Percentiles rank a stretch among this genome's conserved stretches.
These are phyloP conservation scores for Colletotrichum euphorbiae DNA, from an alignment of 2,329 filamentous ascomycete species.

Conservation along the genomic window DNA sequence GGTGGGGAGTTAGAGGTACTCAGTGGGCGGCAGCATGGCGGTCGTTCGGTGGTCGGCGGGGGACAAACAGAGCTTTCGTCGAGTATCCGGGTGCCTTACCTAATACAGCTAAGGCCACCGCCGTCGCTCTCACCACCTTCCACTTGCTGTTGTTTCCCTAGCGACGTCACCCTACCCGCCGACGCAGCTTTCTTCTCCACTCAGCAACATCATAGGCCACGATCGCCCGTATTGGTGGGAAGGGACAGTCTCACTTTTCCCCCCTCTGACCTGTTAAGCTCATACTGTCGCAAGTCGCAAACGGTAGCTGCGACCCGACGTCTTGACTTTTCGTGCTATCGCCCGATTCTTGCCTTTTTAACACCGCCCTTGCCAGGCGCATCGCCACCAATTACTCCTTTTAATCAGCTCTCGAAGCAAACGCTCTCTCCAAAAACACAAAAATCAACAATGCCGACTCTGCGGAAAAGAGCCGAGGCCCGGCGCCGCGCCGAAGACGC, in stretches of 20 bases:
- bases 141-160: conserved; percentile 38
- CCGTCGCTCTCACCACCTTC: conserved; percentile 30
- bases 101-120: background rate
- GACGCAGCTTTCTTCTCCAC: conserved; percentile 34
- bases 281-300: conserved; percentile 34
- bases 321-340: conserved; percentile 11
- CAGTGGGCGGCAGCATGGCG: conserved; percentile 24
- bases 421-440: conserved; percentile 1
- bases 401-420: conserved; percentile 14
- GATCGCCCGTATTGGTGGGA: conserved; percentile 19
- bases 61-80: background rate
- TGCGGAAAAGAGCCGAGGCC: conserved; percentile 36
- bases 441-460: conserved; percentile 34
- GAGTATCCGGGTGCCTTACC: background rate
- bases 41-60: conserved; percentile 24
- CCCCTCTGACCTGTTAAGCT: conserved; percentile 23
- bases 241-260: conserved; percentile 31
- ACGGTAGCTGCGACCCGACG: conserved; percentile 24
- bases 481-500: conserved; percentile 21
- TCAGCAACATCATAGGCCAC: conserved; percentile 33
- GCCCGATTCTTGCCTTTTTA: background rate
- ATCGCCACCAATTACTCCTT: conserved; percentile 10
- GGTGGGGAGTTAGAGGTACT: conserved; percentile 25
- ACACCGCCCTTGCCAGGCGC: conserved; percentile 26
- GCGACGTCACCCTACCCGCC: conserved; percentile 40